phyloP scores from a whole-genome alignment of 202 grass and related monocot species.

The Hordeum pubiflorum region DNA sequence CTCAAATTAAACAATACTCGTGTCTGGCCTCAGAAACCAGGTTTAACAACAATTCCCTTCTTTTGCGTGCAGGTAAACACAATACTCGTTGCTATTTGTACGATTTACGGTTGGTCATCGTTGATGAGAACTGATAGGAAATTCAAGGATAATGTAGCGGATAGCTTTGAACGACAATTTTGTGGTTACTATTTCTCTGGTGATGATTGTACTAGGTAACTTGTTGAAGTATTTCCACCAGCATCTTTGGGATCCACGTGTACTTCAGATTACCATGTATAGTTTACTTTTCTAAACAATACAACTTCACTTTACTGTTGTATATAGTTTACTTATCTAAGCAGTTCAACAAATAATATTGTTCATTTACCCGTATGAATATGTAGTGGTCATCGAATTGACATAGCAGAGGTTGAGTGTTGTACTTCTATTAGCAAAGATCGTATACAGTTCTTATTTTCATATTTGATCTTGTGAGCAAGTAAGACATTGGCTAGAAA shows the following conservation, averaged over 20 bases:
- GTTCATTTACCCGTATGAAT: constrained; percentile 36
- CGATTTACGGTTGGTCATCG: constrained; percentile 50
- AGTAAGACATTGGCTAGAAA: no score
- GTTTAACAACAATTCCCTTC: constrained; percentile 65
- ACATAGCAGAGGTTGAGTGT: constrained; percentile 70
- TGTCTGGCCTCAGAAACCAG: not conserved
- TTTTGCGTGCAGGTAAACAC: not conserved
- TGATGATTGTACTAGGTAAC: constrained; percentile 75
- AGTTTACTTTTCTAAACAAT: no score
- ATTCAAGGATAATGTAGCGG: no score
- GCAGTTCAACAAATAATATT: not conserved
- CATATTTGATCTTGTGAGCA: no score
- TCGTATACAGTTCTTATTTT: no score
- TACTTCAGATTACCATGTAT: no score
- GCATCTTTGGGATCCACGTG: no score
- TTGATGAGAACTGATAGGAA: constrained; percentile 32
- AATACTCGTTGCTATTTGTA: not conserved
- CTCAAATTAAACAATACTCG: not conserved
- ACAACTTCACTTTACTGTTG: no score
- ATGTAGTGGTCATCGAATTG: constrained; percentile 70
- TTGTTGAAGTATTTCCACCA: no score
- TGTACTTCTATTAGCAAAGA: no score
- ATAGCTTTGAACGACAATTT: constrained; percentile 29
- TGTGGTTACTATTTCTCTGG: constrained; percentile 79
- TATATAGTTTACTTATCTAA: no score